These are phyloP conservation scores for Quercus alba DNA, from an alignment of 306 rosid genomes.

Conservation along the genomic window DNA sequence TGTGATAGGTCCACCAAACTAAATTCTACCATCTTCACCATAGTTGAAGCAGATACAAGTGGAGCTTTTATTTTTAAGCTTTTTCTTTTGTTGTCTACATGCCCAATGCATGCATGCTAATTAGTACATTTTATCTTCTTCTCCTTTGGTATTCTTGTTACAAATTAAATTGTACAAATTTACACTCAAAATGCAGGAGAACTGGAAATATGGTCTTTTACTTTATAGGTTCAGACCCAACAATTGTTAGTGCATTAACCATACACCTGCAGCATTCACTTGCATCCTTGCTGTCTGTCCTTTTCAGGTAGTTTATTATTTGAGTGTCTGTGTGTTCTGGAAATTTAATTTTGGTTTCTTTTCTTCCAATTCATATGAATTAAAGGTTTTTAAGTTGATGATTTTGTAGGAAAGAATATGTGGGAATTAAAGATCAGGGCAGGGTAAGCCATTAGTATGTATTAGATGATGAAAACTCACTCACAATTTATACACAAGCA, in stretches of 20 bases:
- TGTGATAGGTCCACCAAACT: no score
- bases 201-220: constrained; percentile 62
- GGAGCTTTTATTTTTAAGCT: no score
- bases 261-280: constrained; percentile 86
- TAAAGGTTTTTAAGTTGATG: neutral
- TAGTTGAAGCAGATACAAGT: no score
- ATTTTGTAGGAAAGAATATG: constrained; percentile 57
- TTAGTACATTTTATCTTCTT: neutral
- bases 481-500: neutral
- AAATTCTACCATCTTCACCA: no score
- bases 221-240: constrained; percentile 64
- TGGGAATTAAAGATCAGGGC: constrained; percentile 39
- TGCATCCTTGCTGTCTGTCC: constrained; percentile 51
- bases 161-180: neutral
- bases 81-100: no score
- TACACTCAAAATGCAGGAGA: constrained; percentile 45
- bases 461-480: no score
- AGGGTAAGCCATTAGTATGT: constrained; percentile 26
- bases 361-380: neutral
- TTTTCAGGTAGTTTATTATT: constrained; percentile 46
- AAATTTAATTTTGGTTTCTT: neutral
- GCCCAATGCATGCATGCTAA: no score
- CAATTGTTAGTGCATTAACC: constrained; percentile 56
- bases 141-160: neutral
- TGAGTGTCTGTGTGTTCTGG: neutral